Percentiles rank a stretch among this genome's conserved stretches.
Evolutionary conservation across 73 alveolate species (phyloP).

Genomic region (Halteria grandinella): DNA sequence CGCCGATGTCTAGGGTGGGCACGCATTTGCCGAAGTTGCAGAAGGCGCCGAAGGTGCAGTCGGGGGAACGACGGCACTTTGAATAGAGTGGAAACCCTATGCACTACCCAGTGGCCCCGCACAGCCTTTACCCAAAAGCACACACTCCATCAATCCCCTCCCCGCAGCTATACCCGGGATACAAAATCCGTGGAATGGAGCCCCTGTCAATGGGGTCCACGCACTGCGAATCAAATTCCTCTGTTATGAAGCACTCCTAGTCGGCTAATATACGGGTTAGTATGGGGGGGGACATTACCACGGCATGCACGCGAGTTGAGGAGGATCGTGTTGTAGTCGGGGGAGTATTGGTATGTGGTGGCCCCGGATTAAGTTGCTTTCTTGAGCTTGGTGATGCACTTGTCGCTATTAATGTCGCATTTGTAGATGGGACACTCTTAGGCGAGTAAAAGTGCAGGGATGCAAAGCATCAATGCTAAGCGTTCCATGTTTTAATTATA

Average conservation of each 20-base stretch:
- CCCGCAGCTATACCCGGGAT: slow-evolving; percentile 38
- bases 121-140: slow-evolving; percentile 44
- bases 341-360: too few relatives aligned
- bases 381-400: too few relatives aligned
- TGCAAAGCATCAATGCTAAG: too few relatives aligned
- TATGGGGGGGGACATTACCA: background rate
- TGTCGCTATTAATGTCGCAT: too few relatives aligned
- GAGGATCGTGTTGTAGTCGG: background rate
- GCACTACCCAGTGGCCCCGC: slow-evolving; percentile 21
- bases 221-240: slow-evolving; percentile 26
- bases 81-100: slow-evolving; percentile 29
- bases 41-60: slow-evolving; percentile 44
- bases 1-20: slow-evolving; percentile 20
- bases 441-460: too few relatives aligned
- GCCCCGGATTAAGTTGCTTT: too few relatives aligned
- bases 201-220: background rate
- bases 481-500: too few relatives aligned
- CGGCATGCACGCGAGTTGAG: slow-evolving; percentile 25
- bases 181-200: slow-evolving; percentile 11
- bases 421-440: too few relatives aligned
- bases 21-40: slow-evolving; percentile 31
- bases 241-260: slow-evolving; percentile 24
- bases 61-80: slow-evolving; percentile 40
- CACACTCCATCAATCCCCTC: background rate
- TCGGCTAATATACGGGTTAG: background rate